Evolutionary conservation across 257 asterid species (phyloP), one percentile per base, ranked within the genome.

Genomic region (Hygrophila difformis): DNA sequence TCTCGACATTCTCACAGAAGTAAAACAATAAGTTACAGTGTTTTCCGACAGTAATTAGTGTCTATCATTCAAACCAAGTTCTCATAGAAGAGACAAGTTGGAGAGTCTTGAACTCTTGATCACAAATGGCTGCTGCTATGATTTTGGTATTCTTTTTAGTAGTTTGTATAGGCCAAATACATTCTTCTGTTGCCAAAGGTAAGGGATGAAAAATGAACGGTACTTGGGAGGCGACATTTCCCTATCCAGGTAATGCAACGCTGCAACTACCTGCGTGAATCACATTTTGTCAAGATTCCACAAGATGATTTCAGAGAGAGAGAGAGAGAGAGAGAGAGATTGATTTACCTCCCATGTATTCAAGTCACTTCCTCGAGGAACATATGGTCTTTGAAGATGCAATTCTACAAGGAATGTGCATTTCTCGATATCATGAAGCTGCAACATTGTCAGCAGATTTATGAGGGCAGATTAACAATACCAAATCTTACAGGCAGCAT

Each of bases 161-260:
- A 86, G 76, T 56, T 84, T 86, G 82, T 91, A 86, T 50, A 76
- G 46, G 69, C 96, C 96, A 39, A 86, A 91, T n/a, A 82, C 89
- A 56, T 86, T 91, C 59, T 66, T 74, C 63, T 72, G 71, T 65
- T 76, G 95, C 96, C 99, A 91, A 20, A 67, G 82, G 64, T 75
- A 56, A 0, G 96, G 96, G 51, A 86, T 74, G 39, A 82, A 91
- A 80, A 91, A 91, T 1, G 98, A 91, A 16, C 98, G 74, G 74
- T 79, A 67, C 61, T 63, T 36, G 37, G 96, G 74, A 44, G 98
- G 98, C 6, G 98, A 91, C 76, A 85, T 60, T 67, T 91, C 98
- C 14, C 96, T 72, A 42, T 82, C 98, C 44, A 89, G 77, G 70
- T 85, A 89, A 17, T 78, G 98, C 22, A 89, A 57, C 51, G 87